Evolutionary conservation across 164 flowering plant genomes (phyloP), one percentile per base, ranked within the genome.

Genomic region (Nelumbo lutea): DNA sequence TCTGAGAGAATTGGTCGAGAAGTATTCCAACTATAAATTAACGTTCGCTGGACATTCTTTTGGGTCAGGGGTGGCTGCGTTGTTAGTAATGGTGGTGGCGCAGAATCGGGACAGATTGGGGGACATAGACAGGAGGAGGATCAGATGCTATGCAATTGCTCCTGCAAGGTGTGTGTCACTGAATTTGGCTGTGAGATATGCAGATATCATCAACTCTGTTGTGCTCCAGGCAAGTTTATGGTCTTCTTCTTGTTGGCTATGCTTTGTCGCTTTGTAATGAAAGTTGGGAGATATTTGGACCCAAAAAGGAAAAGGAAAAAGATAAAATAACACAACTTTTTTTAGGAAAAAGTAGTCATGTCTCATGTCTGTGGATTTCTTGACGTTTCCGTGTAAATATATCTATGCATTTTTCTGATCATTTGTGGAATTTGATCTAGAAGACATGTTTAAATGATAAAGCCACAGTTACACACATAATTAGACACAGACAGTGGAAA

Each of bases 41-140:
- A 89, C 96, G n/a, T 89, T 95, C 70, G 68, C 86, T 1, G 99
- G 99, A 10, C 99, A 95, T 80, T 95, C 99, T 2, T 78, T 95
- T 15, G 99, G 99, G 7, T 85, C 90, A 10, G 93, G 90, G 9
- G 87, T 86, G 55, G 93, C 82, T 4, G 71, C 90, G 43, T 67
- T 85, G 74, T 78, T 88, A 76, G 65, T 87, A 0, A 79, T 88
- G 76, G 77, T 85, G 69, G 89, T 79, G 9, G 79, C 83, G 40
- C 88, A 83, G 65, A 84, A 85, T 62, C 66, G 76, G 58, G 82
- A 80, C 41, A 81, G 73, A 73, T 75, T 88, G 82, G 90, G 87
- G 53, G 78, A 82, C 64, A 71, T 85, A 44, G 86, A 84, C 59
- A 81, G 93, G 77, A 81, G 75, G 63, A 79, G 84, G 75, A 80